These are phyloP conservation scores for Jatropha multifida DNA, from an alignment of 441 rosid species.

Conservation along the genomic window DNA sequence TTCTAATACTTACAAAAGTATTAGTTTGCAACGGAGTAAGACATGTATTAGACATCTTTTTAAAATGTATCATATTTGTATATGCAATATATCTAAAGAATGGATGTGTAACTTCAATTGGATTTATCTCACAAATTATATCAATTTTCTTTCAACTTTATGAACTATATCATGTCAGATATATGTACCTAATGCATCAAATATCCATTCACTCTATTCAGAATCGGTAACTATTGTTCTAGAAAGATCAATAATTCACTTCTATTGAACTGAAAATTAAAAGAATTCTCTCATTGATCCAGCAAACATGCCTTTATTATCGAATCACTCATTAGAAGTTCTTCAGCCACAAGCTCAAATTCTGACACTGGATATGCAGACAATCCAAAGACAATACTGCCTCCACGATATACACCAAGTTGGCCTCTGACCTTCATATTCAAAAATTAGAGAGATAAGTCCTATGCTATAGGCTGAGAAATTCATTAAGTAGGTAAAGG, in stretches of 20 bases:
- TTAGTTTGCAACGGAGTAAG: not conserved
- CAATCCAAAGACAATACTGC: conserved; percentile 89
- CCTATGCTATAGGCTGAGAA: conserved; percentile 18
- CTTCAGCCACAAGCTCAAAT: conserved; percentile 99
- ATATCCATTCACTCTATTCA: not conserved
- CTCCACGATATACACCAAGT: conserved; percentile 81
- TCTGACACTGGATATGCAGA: conserved; percentile 91
- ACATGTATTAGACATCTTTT: not conserved
- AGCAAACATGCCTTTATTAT: conserved; percentile 74
- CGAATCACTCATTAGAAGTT: conserved; percentile 96
- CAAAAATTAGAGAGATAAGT: conserved; percentile 21
- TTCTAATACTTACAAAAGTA: not conserved
- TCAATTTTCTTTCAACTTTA: not conserved
- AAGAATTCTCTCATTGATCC: conserved; percentile 1
- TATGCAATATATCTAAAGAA: not conserved
- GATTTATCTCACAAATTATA: not conserved
- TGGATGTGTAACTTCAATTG: not conserved
- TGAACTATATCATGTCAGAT: not conserved
- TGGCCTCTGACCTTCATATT: conserved; percentile 92
- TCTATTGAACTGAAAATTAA: conserved; percentile 2
- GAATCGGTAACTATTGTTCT: not conserved
- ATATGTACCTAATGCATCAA: not conserved
- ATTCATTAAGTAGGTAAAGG: conserved; percentile 21
- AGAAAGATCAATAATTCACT: not conserved
- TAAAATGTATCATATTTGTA: not conserved